Conservation (phyloP, 345 rosid species). For the Boechera retrofracta region DNA sequence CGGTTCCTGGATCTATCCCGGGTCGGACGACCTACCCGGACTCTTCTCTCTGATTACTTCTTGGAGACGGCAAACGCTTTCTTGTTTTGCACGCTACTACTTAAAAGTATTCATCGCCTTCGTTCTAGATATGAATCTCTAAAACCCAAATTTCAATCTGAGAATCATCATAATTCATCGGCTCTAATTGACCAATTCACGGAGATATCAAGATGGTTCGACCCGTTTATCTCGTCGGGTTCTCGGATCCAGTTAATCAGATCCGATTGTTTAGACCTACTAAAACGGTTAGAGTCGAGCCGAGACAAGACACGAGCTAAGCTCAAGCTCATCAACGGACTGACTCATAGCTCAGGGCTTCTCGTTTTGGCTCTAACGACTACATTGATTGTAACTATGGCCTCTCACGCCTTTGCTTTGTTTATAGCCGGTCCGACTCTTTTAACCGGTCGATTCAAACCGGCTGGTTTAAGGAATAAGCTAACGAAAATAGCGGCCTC, state of each 20-base stretch:
- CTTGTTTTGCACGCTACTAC: slow-evolving; percentile 55
- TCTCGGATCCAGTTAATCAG: slow-evolving; percentile 49
- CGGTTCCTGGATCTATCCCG: slow-evolving; percentile 48
- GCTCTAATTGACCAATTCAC: slow-evolving; percentile 30
- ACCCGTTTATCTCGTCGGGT: slow-evolving; percentile 48
- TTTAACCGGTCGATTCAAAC: slow-evolving; percentile 46
- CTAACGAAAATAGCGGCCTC: slow-evolving; percentile 51
- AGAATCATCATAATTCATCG: slow-evolving; percentile 11
- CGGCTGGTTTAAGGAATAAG: slow-evolving; percentile 50
- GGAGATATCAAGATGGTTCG: slow-evolving; percentile 42
- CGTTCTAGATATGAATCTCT: slow-evolving; percentile 52
- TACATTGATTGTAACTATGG: slow-evolving; percentile 59
- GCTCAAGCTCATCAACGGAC: slow-evolving; percentile 42
- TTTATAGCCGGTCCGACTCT: slow-evolving; percentile 68
- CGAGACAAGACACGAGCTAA: slow-evolving; percentile 59
- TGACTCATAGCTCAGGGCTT: slow-evolving; percentile 64
- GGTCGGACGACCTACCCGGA: slow-evolving; percentile 37
- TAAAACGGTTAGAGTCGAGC: slow-evolving; percentile 60
- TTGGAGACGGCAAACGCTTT: slow-evolving; percentile 67
- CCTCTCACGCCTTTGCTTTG: slow-evolving; percentile 74
- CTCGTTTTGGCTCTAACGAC: slow-evolving; percentile 66
- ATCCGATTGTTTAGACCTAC: slow-evolving; percentile 49
- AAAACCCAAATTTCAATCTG: slow-evolving; percentile 38
- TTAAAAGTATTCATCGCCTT: slow-evolving; percentile 56
- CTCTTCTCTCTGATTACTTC: slow-evolving; percentile 61